Evolutionary conservation across 2,329 filamentous ascomycete species (phyloP), one percentile per base, ranked within the genome.

Genomic region (Nothomitra cinnamomea): DNA sequence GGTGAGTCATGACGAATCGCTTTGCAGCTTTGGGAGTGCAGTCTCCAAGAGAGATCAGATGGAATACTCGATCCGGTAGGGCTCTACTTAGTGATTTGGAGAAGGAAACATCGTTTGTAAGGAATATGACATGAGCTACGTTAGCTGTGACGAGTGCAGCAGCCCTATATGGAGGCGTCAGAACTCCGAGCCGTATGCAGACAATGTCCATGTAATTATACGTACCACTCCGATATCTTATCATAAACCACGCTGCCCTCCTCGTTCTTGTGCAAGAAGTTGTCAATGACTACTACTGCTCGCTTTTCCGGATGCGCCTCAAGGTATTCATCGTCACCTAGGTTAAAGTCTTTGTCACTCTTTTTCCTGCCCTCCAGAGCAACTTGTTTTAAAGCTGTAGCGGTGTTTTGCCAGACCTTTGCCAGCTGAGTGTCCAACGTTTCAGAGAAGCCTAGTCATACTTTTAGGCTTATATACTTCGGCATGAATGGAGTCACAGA

Each of bases 61-160:
- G 81, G 72, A 96, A 94, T 12, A 95, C 84, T 24, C 92, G 80
- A 62, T 95, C 90, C 0, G 92, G 92, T 19, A 98, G 74, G 0
- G 87, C 85, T 64, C 87, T 92, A 56, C 85, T 82, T 1, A 96
- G 72, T 0, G 86, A 83, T 65, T 96, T 96, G 51, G 85, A 83
- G 67, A 87, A 95, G 0, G 87, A 86, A 1, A 87, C 78, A 58
- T 96, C 90, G 55, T 84, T 87, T 0, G 90, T 95, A 38, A 98
- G 72, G 72, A 96, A 95, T 55, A 98, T 82, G 54, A 96, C 88
- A 65, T 96, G 92, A 0, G 90, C 90, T 43, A 94, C 76, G 58
- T 95, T 95, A 52, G 83, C 82, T 47, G 87, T 86, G 0, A 92
- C 89, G 25, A 95, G 70, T 1, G 80, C 74, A 2, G 92, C 88